Evolutionary conservation across 176 grass and related monocot species (phyloP), one percentile per base, ranked within the genome.

Genomic region (Carex kokanica): DNA sequence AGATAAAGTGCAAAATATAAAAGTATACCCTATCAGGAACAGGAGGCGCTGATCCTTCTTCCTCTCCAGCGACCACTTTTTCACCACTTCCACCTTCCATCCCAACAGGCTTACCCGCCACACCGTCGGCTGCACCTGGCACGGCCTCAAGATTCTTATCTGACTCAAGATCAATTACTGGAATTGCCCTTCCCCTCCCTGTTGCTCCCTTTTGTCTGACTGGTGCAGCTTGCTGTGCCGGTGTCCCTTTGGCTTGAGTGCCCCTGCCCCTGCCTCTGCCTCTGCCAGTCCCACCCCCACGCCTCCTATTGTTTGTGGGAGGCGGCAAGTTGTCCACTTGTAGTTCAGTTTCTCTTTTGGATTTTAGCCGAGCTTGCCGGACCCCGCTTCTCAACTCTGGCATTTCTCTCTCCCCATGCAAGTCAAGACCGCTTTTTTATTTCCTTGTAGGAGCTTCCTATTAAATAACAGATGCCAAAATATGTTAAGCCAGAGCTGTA

Each of bases 371-470:
- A 82, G 88, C 88, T 90, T 94, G 95, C 20, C 92, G 90, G 18
- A 90, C 88, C 90, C 95, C 95, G 64, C 92, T 94, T 94, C 92
- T 90, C 90, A 94, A 81, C 87, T 98, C 92, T 86, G 95, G 95
- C 95, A 98, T 98, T 81, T 81, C 88, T 94, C 90, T 82, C 88
- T 91, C 84, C 92, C 95, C 95, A 98, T 98, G 87, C 95, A 97
- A 92, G 86, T 94, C 80, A 86, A 38, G 81, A 66, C 78, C 75
- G 74, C 84, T 80, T 79, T 52, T 70, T 72, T 63, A 59, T 64
- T 64, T 47, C 79, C 78, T 84, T 65, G 25, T 43, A 20, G 71
- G 80, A 31, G 45, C 68, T 82, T 67, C 81, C 75, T 83, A 21
- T 61, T 71, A 84, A 25, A 75, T 84, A 45, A 62, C 43, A 77